Evolutionary conservation across 164 flowering plant species (phyloP).

Genomic region (Taxillus chinensis): DNA sequence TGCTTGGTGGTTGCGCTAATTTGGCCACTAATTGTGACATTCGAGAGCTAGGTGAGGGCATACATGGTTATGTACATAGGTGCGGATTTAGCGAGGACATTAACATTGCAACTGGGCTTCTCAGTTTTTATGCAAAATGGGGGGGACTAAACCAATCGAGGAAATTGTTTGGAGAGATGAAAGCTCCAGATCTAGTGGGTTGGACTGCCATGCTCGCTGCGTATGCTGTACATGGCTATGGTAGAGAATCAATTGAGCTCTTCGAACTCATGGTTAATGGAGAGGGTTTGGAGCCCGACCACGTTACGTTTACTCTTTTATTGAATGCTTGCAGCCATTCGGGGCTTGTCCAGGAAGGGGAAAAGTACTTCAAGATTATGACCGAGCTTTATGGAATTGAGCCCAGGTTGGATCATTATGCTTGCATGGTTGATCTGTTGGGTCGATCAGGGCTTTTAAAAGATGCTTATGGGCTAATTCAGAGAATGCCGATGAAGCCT

Average conservation of each 20-base stretch:
- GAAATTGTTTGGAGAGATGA: slow-evolving; percentile 17
- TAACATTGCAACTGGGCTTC: slow-evolving; percentile 18
- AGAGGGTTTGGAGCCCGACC: slow-evolving; percentile 18
- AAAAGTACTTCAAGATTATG: slow-evolving; percentile 19
- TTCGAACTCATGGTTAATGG: slow-evolving; percentile 17
- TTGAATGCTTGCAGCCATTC: slow-evolving; percentile 35
- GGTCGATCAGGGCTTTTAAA: slow-evolving; percentile 29
- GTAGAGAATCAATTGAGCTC: slow-evolving; percentile 18
- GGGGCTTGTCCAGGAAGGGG: slow-evolving; percentile 28
- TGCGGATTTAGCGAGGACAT: slow-evolving; percentile 18
- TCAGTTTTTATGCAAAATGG: slow-evolving; percentile 21
- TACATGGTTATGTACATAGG: slow-evolving; percentile 19
- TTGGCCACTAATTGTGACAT: slow-evolving; percentile 6
- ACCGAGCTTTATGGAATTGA: slow-evolving; percentile 19
- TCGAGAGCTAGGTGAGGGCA: slow-evolving; percentile 13
- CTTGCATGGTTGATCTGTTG: slow-evolving; percentile 38
- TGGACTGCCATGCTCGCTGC: slow-evolving; percentile 33
- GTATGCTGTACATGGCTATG: slow-evolving; percentile 22
- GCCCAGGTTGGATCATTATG: slow-evolving; percentile 28
- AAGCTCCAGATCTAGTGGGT: slow-evolving; percentile 16
- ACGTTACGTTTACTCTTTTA: slow-evolving; percentile 33
- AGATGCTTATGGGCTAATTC: slow-evolving; percentile 25
- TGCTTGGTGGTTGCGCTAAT: slow-evolving; percentile 25
- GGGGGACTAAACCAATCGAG: slow-evolving; percentile 18
- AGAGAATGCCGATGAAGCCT: slow-evolving; percentile 31